A percentile compares a stretch with the other conserved stretches of the same genome.
These are phyloP conservation scores for Aaosphaeria arxii DNA, from an alignment of 2,329 filamentous ascomycete species.

Conservation along the genomic window DNA sequence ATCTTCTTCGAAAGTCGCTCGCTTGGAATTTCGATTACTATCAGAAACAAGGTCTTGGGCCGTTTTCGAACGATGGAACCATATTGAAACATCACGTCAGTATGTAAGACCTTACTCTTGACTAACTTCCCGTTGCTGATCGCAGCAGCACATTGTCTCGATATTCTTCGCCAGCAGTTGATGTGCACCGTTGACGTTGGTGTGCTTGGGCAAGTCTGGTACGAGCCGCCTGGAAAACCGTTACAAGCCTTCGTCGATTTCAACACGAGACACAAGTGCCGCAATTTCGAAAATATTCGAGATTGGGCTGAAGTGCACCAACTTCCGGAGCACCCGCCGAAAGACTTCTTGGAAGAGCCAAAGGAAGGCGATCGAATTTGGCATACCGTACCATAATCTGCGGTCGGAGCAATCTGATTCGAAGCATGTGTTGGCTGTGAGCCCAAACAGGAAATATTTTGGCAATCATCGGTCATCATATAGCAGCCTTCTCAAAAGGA, in stretches of 20 bases:
- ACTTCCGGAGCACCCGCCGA: constrained; percentile 36
- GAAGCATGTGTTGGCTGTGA: no score
- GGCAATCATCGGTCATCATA: no score
- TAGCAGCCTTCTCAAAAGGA: no score
- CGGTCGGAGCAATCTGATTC: no score
- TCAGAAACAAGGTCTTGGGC: constrained; percentile 47
- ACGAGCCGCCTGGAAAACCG: constrained; percentile 45
- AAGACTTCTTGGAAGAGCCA: constrained; percentile 42
- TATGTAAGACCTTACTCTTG: constrained; percentile 35
- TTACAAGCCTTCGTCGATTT: constrained; percentile 59
- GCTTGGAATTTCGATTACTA: constrained; percentile 62
- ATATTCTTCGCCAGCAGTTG: constrained; percentile 60
- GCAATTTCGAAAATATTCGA: constrained; percentile 54
- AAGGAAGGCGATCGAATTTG: constrained; percentile 29
- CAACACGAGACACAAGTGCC: constrained; percentile 58
- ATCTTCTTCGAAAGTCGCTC: constrained; percentile 57
- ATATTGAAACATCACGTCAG: constrained; percentile 58
- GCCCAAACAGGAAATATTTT: no score
- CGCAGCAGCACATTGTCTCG: constrained; percentile 53
- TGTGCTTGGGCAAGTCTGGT: constrained; percentile 62
- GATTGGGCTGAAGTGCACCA: constrained; percentile 56
- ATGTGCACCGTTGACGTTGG: constrained; percentile 62
- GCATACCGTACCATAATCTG: constrained; percentile 14
- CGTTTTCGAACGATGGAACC: constrained; percentile 54
- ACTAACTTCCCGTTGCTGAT: no score